Evolutionary conservation across 345 rosid species (phyloP), one percentile per base, ranked within the genome.

Genomic region (Populus nigra): DNA sequence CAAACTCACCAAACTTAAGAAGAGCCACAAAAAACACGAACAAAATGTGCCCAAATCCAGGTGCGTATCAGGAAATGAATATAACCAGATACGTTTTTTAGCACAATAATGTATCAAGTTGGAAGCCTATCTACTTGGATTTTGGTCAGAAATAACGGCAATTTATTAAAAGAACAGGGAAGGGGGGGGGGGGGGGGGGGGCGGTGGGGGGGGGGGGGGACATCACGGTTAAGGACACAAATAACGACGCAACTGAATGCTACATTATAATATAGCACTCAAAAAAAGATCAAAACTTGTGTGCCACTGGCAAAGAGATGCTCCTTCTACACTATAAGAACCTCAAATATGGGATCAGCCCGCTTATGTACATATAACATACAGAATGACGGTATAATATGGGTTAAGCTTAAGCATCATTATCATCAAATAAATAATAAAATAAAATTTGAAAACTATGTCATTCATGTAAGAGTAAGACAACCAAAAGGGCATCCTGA

Each of bases 31-130:
- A 11, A 45, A 68, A 1, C 36, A 12, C 49, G 25, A 68, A 33
- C 13, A 74, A 55, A 41, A 59, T 71, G 80, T 67, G 77, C 69
- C 63, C 65, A 77, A 45, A 75, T 71, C 68, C 36, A 36, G 62
- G 10, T 2, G 49, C 77, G 25, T 7, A 59, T 5, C 65, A 38
- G 7, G n/a, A 63, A 22, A 71, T 70, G 43, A 76, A 61, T 45
- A 15, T 9, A 27, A 23, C 35, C 27, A 33, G 5, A 3, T 9
- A 22, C 5, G 4, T 7, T 25, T 25, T 47, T 68, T 22, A 25
- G 41, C 71, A 25, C 41, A 12, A 65, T 45, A 22, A 65, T 47
- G 2, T 25, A 47, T 47, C 47, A 15, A 66, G 62, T 43, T 33
- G 63, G 71, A 20, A 5, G 57, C 53, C 20, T 8, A 8, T 66